Conservation (phyloP, 169 alveolate species). For the Plasmodium berghei region DNA sequence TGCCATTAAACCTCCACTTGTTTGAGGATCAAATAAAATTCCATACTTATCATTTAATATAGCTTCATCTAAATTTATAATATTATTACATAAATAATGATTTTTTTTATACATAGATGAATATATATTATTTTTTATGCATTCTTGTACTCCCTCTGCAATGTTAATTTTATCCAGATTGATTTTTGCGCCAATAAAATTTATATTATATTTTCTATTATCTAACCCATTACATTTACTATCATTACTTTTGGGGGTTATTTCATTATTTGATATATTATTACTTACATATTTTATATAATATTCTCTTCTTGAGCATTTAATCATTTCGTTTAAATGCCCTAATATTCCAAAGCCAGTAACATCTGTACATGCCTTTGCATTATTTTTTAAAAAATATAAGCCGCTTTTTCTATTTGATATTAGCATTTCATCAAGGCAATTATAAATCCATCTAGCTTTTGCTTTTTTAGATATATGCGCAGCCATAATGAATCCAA, state of each 20-base stretch:
- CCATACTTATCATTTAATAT: conserved; percentile 45
- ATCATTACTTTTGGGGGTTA: not conserved
- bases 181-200: conserved; percentile 68
- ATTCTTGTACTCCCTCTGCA: conserved; percentile 71
- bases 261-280: not conserved
- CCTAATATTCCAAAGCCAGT: conserved; percentile 77
- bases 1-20: conserved; percentile 77
- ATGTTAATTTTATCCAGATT: conserved; percentile 38
- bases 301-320: conserved; percentile 68
- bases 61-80: conserved; percentile 75
- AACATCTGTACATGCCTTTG: conserved; percentile 75
- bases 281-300: conserved; percentile 4
- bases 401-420: conserved; percentile 73
- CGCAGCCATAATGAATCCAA: conserved; percentile 78
- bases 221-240: not conserved
- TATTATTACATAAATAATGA: conserved; percentile 74
- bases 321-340: conserved; percentile 73
- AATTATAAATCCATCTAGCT: conserved; percentile 75
- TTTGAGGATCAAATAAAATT: conserved; percentile 75
- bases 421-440: conserved; percentile 76
- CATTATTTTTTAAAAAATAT: conserved; percentile 56
- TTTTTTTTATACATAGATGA: conserved; percentile 77
- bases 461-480: conserved; percentile 71
- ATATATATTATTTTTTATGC: conserved; percentile 69
- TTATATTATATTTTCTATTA: conserved; percentile 6